Percentiles rank a stretch among this genome's conserved stretches.
phyloP scores from a whole-genome alignment of 768 basidiomycete genomes.

The Xerocomellus dryophilus region DNA sequence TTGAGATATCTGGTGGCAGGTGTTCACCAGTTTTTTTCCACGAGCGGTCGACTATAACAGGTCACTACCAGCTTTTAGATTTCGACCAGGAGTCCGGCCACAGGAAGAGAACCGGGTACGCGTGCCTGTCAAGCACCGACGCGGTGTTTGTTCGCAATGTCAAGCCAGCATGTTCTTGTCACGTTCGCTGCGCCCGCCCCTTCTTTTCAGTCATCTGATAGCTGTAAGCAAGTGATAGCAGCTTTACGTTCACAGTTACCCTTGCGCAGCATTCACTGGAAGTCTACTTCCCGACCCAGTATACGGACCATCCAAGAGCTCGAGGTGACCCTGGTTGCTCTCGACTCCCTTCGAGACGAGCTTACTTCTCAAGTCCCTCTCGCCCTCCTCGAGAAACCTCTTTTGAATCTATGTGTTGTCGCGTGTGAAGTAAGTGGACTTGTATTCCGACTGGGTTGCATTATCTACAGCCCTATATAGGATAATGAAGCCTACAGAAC shows the following conservation, averaged over 20 bases:
- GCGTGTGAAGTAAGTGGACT: constrained; percentile 74
- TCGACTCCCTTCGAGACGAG: constrained; percentile 70
- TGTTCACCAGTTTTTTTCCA: constrained; percentile 10
- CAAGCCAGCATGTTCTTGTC: constrained; percentile 55
- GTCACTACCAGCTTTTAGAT: background rate
- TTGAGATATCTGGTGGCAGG: background rate
- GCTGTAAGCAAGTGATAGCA: constrained; percentile 66
- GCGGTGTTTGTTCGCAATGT: constrained; percentile 21
- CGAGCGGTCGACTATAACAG: background rate
- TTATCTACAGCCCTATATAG: constrained; percentile 31
- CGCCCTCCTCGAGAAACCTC: constrained; percentile 79
- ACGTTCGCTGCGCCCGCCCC: constrained; percentile 61
- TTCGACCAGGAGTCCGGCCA: background rate
- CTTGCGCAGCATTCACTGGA: constrained; percentile 92
- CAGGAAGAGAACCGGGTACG: background rate
- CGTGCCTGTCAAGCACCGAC: background rate
- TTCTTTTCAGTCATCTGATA: constrained; percentile 63
- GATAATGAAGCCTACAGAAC: constrained; percentile 74
- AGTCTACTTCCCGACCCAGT: constrained; percentile 62
- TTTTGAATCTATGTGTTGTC: constrained; percentile 83
- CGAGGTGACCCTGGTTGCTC: constrained; percentile 66
- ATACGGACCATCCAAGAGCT: constrained; percentile 88
- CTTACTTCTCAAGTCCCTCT: constrained; percentile 71
- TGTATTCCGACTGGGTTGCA: background rate
- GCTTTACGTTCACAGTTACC: constrained; percentile 74